A percentile compares a stretch with the other conserved stretches of the same genome.
Evolutionary conservation across 2,329 filamentous ascomycete genomes (phyloP).

Genomic region (Cercospora sp.): DNA sequence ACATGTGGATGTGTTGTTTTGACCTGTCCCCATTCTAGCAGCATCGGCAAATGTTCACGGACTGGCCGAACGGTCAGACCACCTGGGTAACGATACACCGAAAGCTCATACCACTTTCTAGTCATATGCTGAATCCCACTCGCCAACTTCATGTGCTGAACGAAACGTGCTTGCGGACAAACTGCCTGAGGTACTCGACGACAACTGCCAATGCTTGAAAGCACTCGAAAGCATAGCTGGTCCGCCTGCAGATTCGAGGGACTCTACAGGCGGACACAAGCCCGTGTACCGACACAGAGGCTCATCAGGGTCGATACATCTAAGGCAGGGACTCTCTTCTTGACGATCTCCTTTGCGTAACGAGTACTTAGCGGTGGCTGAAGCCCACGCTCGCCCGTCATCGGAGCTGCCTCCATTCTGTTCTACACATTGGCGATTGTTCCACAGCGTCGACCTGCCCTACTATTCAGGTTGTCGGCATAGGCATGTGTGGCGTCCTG

Average conservation of each 20-base stretch:
- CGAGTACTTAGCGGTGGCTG: background rate
- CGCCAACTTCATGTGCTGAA: background rate
- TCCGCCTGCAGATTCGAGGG: background rate
- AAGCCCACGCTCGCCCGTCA: background rate
- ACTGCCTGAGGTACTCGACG: background rate
- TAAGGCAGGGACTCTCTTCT: constrained; percentile 4
- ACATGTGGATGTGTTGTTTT: background rate
- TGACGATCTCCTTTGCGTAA: background rate
- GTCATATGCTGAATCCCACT: background rate
- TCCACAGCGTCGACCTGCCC: background rate
- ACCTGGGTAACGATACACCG: background rate
- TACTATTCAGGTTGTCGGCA: background rate
- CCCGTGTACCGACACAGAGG: background rate
- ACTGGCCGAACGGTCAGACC: background rate
- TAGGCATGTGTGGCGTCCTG: background rate
- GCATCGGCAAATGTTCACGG: background rate
- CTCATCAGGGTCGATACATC: constrained; percentile 1
- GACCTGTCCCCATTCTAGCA: background rate
- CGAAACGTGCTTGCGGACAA: background rate
- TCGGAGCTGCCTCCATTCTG: background rate
- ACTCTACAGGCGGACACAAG: background rate
- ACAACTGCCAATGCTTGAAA: background rate
- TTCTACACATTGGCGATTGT: background rate
- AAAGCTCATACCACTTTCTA: background rate
- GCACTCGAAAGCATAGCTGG: background rate